Conservation (phyloP, 345 rosid species). For the Salix suchowensis region DNA sequence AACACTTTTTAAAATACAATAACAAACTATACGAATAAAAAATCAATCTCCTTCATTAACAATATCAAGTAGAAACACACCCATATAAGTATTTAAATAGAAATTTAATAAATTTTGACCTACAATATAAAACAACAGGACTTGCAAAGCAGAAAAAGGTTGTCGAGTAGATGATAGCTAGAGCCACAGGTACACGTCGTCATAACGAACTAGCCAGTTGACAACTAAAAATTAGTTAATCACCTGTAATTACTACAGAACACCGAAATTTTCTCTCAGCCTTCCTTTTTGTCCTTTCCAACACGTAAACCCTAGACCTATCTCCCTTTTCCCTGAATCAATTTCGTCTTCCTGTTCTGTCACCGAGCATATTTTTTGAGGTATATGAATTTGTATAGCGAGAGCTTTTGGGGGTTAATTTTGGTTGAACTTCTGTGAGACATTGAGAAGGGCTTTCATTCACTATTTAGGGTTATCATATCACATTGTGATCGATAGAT, state of each 20-base stretch:
- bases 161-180: neutral
- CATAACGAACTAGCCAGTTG: no score
- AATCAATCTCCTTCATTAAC: no score
- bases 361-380: no score
- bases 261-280: slow-evolving; percentile 5
- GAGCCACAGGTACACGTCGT: no score
- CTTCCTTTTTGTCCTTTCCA: neutral
- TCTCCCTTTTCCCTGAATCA: neutral
- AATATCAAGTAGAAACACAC: no score
- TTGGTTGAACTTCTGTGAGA: neutral
- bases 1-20: no score
- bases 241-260: neutral
- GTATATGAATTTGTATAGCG: no score
- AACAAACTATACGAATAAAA: no score
- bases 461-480: neutral
- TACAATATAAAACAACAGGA: no score
- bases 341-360: neutral
- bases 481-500: neutral
- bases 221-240: neutral
- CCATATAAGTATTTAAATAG: no score
- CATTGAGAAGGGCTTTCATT: neutral
- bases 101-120: no score
- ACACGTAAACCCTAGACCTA: neutral
- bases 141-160: no score
- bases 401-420: neutral